Percentiles rank a stretch among this genome's conserved stretches.
Conservation (phyloP, 2,329 filamentous ascomycete genomes). For the Colletotrichum coccodes region DNA sequence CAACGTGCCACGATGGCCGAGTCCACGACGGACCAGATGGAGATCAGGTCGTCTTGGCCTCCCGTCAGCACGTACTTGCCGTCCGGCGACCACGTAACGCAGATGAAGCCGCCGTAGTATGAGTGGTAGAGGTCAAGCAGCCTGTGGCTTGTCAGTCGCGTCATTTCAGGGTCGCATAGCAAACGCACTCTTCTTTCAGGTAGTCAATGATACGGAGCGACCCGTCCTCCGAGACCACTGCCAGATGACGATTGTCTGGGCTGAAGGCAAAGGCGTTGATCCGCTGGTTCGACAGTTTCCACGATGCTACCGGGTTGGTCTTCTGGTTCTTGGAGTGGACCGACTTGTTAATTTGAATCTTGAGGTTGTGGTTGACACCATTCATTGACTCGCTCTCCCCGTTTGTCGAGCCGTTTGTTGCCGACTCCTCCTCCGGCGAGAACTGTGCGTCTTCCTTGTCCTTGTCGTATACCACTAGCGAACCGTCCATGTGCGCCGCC, state of each 20-base stretch:
- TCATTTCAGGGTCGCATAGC: not conserved
- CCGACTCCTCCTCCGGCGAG: constrained; percentile 70
- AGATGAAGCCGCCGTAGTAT: constrained; percentile 93
- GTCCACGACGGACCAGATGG: constrained; percentile 92
- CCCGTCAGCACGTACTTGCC: constrained; percentile 96
- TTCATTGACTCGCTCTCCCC: constrained; percentile 43
- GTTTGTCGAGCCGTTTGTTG: constrained; percentile 46
- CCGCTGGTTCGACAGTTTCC: constrained; percentile 91
- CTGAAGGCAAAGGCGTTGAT: constrained; percentile 95
- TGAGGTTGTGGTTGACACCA: constrained; percentile 50
- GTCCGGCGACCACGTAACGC: constrained; percentile 97
- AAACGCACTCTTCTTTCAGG: constrained; percentile 81
- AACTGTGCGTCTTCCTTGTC: constrained; percentile 92
- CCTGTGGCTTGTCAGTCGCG: constrained; percentile 52
- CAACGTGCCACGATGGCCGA: constrained; percentile 88
- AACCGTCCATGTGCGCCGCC: constrained; percentile 91
- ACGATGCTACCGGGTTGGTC: constrained; percentile 88
- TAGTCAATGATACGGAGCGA: constrained; percentile 92
- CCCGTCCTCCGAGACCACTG: constrained; percentile 92
- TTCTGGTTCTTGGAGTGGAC: constrained; percentile 95
- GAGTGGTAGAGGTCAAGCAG: constrained; percentile 88
- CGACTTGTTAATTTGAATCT: constrained; percentile 84
- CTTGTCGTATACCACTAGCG: constrained; percentile 94
- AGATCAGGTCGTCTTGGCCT: constrained; percentile 94
- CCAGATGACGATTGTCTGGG: constrained; percentile 86